Evolutionary conservation across 2,329 filamentous ascomycete genomes (phyloP), one percentile per base, ranked within the genome.

Genomic region (Phoma sp.): DNA sequence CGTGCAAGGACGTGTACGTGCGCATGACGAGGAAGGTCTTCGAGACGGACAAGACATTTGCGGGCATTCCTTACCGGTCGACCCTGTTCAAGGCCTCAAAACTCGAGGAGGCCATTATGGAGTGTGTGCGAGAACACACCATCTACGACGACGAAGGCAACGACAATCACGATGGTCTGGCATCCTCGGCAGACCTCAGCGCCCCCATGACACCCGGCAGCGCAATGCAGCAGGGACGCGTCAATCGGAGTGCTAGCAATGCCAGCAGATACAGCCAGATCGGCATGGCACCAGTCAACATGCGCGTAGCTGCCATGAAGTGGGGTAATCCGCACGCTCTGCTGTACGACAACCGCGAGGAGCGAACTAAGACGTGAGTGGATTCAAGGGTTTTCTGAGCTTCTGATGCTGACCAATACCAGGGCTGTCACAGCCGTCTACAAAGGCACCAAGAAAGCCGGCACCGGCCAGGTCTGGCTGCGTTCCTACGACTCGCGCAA

Each of bases 1-100:
- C 92, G 0, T 98, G 95, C 84, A 99, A 97, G 78, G 91, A 97
- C 69, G 87, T 98, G 18, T 99, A 98, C 69, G 92, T 96, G 65
- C 90, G 91, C 66, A 89, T 99, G 84, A 99, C 95, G 29, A 87
- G 89, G 67, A 89, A 89, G 74, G 95, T 99, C 2, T 99, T 99
- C 68, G 90, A 98, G 78, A 98, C 95, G 4, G 95, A 99, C 79
- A 99, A 99, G 80, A 98, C 93, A 4, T 90, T 99, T 65, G 91
- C 90, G 30, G 95, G 95, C 9, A 96, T 99, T 55, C 95, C 95
- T 0, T 97, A 96, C 72, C 88, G 92, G 32, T 91, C 90, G 4
- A 99, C 95, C 0, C 78, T 99, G 25, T 99, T 98, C 84, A 99
- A 99, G 77, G 95, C 95, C 9, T 96, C 91, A 36, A 93, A 91